phyloP scores from a whole-genome alignment of 208 protist species.

The Acanthamoeba culbertsoni region DNA sequence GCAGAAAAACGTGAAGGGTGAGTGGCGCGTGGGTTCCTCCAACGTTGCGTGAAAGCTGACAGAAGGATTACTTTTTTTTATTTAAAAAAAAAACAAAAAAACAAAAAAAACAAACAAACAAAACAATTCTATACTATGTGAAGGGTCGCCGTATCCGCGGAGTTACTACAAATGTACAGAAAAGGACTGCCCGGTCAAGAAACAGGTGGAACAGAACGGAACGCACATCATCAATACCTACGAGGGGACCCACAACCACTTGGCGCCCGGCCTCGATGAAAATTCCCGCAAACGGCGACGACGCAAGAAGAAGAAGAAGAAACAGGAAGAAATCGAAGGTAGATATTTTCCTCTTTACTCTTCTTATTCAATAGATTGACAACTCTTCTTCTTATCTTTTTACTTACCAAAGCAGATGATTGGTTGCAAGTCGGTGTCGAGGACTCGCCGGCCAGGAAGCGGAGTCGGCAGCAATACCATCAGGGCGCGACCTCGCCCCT shows the following conservation, averaged over 20 bases:
- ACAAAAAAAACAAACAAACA: too few species aligned
- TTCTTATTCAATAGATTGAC: too few species aligned
- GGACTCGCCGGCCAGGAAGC: neutral
- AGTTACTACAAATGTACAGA: slow-evolving; percentile 62
- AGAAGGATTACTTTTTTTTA: neutral
- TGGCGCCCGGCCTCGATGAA: slow-evolving; percentile 17
- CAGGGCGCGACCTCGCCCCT: too few species aligned
- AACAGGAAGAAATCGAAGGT: neutral
- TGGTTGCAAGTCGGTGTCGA: neutral
- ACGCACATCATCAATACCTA: slow-evolving; percentile 57
- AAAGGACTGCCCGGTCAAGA: slow-evolving; percentile 56
- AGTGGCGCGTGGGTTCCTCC: neutral
- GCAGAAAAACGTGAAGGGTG: slow-evolving; percentile 59
- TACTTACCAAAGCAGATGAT: neutral
- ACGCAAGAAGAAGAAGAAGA: neutral
- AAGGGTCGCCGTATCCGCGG: neutral
- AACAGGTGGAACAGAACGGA: slow-evolving; percentile 55
- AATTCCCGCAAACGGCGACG: slow-evolving; percentile 21
- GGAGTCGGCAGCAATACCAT: neutral
- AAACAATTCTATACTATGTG: neutral
- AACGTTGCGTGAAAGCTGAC: neutral
- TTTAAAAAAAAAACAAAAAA: too few species aligned
- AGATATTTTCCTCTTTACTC: neutral
- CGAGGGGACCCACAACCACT: slow-evolving; percentile 50
- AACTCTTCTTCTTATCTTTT: too few species aligned